phyloP scores from a whole-genome alignment of 345 rosid genomes.

The Reutealis trisperma region DNA sequence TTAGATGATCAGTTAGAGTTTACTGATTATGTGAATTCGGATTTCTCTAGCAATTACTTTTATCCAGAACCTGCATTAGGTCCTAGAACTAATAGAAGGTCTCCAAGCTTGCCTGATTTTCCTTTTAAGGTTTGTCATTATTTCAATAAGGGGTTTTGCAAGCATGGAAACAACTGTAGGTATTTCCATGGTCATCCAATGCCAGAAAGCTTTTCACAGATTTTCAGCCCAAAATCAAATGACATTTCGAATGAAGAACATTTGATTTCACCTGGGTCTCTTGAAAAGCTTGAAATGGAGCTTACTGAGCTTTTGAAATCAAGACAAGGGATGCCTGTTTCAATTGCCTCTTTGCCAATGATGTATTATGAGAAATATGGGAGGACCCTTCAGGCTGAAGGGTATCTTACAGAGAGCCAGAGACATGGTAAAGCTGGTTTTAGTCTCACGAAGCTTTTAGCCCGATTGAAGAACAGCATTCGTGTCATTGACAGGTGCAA shows the following conservation, averaged over 20 bases:
- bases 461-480: constrained; percentile 77
- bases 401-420: constrained; percentile 96
- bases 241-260: constrained; percentile 62
- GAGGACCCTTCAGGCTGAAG: constrained; percentile 88
- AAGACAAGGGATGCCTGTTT: constrained; percentile 83
- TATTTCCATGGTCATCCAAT: constrained; percentile 68
- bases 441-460: constrained; percentile 92
- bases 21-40: constrained; percentile 39
- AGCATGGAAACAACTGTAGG: constrained; percentile 84
- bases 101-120: constrained; percentile 80
- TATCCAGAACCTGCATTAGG: constrained; percentile 46
- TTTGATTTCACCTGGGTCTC: constrained; percentile 58
- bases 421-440: constrained; percentile 96
- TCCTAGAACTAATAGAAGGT: constrained; percentile 60
- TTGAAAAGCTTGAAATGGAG: constrained; percentile 85
- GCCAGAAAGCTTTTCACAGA: constrained; percentile 54
- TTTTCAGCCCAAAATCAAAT: constrained; percentile 41
- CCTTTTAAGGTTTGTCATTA: constrained; percentile 90
- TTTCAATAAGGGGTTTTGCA: constrained; percentile 82
- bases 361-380: constrained; percentile 85
- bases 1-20: constrained; percentile 53
- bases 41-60: constrained; percentile 47
- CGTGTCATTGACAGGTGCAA: constrained; percentile 81
- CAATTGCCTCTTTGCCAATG: constrained; percentile 93
- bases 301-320: constrained; percentile 73